Base-by-base conservation (phyloP, 148 eudicot species). In the Heliosperma pusillum region DNA sequence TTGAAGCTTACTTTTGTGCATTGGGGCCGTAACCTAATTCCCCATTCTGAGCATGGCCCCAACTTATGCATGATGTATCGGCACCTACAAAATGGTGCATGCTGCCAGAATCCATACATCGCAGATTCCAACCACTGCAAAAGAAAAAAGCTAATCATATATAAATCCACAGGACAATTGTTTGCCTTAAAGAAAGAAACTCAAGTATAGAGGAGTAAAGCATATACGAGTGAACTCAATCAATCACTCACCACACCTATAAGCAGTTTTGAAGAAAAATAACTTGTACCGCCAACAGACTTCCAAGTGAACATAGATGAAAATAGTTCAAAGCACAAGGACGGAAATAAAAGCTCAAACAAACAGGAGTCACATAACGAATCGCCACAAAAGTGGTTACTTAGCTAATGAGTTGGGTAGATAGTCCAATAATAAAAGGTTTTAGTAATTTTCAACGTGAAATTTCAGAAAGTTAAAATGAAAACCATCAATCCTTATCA, bases 71-170 rank as follows among this genome's bases (percentile, higher is more conserved):
- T 13, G 98, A 94, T 59, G 85, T 82, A 81, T 94, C 98, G 36
- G 98, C 97, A 78, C 98, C 98, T 77, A 92, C 98, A 75, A 85
- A 91, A 80, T 94, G 97, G 86, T 90, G 93, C 93, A 84, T 82
- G 56, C 82, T 73, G 68, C 98, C 98, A 52, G 98, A 94, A 82
- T 92, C 91, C 97, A 94, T 94, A 76, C 96, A 90, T 26, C 96
- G 90, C 78, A 94, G 55, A 77, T 90, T 77, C 98, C 98, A 94
- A 60, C 98, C 98, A 85, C 98, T 94, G 78, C 77, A 80, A 7
- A 33, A 76, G 33, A 76, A 11, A 79, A 33, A 26, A 69, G 1
- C 27, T 12, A 16, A 20, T 22, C 1, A 62, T 8, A 10, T 36
- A 66, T 2, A 74, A 47, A 55, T 66, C 20, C 55, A n/a, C 24